These are phyloP conservation scores for Mycena haematopus DNA, from an alignment of 768 basidiomycete genomes.

Conservation along the genomic window DNA sequence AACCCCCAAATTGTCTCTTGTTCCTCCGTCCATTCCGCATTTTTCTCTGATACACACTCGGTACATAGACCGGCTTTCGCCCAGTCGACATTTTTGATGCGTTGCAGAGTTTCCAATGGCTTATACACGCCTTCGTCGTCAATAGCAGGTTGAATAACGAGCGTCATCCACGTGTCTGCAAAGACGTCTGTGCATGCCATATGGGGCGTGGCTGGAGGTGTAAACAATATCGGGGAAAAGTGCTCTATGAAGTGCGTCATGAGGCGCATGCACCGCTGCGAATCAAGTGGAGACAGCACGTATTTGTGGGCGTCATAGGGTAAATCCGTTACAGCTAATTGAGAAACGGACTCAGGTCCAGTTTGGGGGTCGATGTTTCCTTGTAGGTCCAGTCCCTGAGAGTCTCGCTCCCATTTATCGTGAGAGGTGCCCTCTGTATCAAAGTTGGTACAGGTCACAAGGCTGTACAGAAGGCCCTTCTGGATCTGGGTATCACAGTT, in stretches of 20 bases:
- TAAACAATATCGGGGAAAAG: slow-evolving; percentile 78
- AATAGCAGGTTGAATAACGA: slow-evolving; percentile 73
- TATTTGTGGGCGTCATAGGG: slow-evolving; percentile 34
- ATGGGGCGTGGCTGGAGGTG: slow-evolving; percentile 70
- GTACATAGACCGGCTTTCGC: slow-evolving; percentile 59
- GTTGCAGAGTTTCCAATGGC: slow-evolving; percentile 74
- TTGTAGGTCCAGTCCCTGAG: slow-evolving; percentile 11
- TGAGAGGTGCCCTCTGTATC: slow-evolving; percentile 44
- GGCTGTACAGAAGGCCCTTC: slow-evolving; percentile 69
- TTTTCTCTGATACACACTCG: slow-evolving; percentile 63
- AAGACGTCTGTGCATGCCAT: slow-evolving; percentile 78
- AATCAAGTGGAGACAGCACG: slow-evolving; percentile 39
- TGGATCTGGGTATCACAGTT: slow-evolving; percentile 48
- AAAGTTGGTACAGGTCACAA: slow-evolving; percentile 65
- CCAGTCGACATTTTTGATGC: slow-evolving; percentile 68
- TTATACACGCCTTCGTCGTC: slow-evolving; percentile 67
- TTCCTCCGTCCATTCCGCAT: slow-evolving; percentile 69
- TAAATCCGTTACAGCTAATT: slow-evolving; percentile 11
- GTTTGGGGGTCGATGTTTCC: slow-evolving; percentile 10
- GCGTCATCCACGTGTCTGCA: slow-evolving; percentile 74
- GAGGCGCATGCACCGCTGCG: slow-evolving; percentile 52
- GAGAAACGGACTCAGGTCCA: slow-evolving; percentile 16
- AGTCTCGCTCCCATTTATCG: slow-evolving; percentile 14
- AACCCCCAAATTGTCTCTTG: slow-evolving; percentile 63
- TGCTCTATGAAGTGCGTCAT: slow-evolving; percentile 64